A percentile compares a stretch with the other conserved stretches of the same genome.
Evolutionary conservation across 192 early-diverging fungal genomes (phyloP).

Genomic region (Coemansia brasiliensis): DNA sequence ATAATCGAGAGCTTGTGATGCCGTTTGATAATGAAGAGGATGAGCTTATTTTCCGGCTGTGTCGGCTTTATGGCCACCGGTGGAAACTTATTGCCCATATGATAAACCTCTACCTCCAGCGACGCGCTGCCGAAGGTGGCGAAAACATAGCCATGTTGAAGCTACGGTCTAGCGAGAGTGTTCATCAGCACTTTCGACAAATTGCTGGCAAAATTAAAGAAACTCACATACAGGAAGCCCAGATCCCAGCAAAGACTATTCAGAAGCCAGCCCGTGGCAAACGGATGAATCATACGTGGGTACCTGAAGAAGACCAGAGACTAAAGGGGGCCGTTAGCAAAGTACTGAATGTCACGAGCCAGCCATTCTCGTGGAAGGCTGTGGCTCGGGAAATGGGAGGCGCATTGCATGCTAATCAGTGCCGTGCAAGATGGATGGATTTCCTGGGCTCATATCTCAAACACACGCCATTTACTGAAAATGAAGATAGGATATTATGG

Average conservation of each 20-base stretch:
- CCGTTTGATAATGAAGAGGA: too few relatives aligned
- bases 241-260: not conserved
- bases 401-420: not conserved
- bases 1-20: too few relatives aligned
- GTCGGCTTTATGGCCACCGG: too few relatives aligned
- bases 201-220: too few relatives aligned
- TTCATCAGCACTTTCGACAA: too few relatives aligned
- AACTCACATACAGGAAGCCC: not conserved
- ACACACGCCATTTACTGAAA: slow-evolving; percentile 20
- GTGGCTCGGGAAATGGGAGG: slow-evolving; percentile 7
- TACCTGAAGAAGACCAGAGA: slow-evolving; percentile 15
- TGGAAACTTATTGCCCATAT: too few relatives aligned
- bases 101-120: too few relatives aligned
- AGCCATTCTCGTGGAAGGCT: slow-evolving; percentile 21
- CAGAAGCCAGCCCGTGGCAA: not conserved
- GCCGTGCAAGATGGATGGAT: not conserved
- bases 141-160: too few relatives aligned
- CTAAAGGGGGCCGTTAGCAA: slow-evolving; percentile 13
- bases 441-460: slow-evolving; percentile 16
- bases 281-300: slow-evolving; percentile 5
- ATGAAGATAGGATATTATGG: slow-evolving; percentile 27
- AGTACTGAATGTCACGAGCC: not conserved
- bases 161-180: not conserved
- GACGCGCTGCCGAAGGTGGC: too few relatives aligned
- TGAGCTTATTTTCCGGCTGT: too few relatives aligned